Evolutionary conservation across 129 eudicot genomes (phyloP).

Genomic region (Escallonia herrerae): DNA sequence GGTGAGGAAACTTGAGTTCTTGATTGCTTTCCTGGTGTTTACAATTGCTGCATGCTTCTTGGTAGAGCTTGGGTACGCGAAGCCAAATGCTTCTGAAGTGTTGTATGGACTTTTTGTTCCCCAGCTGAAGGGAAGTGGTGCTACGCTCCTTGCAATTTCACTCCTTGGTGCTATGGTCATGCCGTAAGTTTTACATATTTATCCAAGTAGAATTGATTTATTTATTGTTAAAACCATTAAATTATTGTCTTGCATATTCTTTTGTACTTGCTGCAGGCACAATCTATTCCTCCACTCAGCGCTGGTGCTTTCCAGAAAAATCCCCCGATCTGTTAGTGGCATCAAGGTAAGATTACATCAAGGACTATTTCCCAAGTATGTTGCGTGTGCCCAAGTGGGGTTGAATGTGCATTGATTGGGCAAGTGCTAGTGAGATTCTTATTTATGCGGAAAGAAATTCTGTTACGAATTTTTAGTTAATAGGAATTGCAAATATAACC

Average conservation of each 20-base stretch:
- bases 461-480: too few relatives aligned
- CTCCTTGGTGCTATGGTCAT: conserved; percentile 99
- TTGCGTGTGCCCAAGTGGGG: background rate
- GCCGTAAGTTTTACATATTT: conserved; percentile 64
- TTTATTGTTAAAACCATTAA: background rate
- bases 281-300: conserved; percentile 98
- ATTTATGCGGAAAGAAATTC: background rate
- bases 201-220: background rate
- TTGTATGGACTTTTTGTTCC: conserved; percentile 88
- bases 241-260: background rate
- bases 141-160: conserved; percentile 85
- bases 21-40: conserved; percentile 72
- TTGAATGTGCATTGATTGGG: background rate
- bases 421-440: background rate
- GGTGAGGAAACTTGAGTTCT: conserved; percentile 97
- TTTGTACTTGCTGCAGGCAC: conserved; percentile 51
- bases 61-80: conserved; percentile 83
- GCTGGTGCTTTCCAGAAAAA: conserved; percentile 91
- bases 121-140: conserved; percentile 82
- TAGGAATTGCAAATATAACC: too few relatives aligned
- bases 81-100: conserved; percentile 80
- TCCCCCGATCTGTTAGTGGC: conserved; percentile 82
- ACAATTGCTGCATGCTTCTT: conserved; percentile 91
- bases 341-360: conserved; percentile 48
- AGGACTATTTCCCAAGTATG: background rate